These are phyloP conservation scores for Epichloe coenophiala DNA, from an alignment of 2,329 filamentous ascomycete genomes.

Conservation along the genomic window DNA sequence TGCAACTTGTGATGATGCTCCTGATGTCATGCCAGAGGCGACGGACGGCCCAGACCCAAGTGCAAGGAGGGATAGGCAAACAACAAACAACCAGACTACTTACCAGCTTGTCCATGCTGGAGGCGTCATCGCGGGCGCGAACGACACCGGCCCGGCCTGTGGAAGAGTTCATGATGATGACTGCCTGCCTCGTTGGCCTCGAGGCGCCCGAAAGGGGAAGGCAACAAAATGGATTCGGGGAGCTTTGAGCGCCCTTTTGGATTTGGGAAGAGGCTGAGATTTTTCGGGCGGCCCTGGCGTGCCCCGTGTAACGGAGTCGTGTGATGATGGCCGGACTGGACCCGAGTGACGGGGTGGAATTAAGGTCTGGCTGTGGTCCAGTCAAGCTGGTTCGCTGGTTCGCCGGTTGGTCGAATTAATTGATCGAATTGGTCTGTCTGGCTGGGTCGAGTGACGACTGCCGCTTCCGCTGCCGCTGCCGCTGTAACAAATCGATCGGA, in stretches of 20 bases:
- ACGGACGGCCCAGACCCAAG: constrained; percentile 2
- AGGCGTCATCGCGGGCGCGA: constrained; percentile 36
- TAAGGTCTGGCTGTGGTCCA: not conserved
- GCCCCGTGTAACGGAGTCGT: constrained; percentile 8
- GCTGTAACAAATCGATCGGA: no score
- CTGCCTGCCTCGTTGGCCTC: constrained; percentile 7
- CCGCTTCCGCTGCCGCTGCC: no score
- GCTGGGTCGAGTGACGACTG: not conserved
- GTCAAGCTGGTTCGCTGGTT: no score
- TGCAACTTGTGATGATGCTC: constrained; percentile 3
- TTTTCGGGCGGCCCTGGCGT: constrained; percentile 4
- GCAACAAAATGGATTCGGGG: constrained; percentile 1
- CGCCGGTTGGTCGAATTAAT: no score
- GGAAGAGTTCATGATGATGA: constrained; percentile 24
- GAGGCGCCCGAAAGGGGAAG: constrained; percentile 7
- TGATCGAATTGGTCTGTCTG: no score
- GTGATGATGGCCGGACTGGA: constrained; percentile 9
- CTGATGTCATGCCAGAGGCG: not conserved
- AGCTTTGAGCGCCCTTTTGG: not conserved
- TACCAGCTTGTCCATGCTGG: constrained; percentile 46
- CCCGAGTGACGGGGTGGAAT: constrained; percentile 10
- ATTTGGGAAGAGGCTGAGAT: constrained; percentile 5
- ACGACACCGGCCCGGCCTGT: constrained; percentile 46
- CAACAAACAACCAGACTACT: constrained; percentile 16
- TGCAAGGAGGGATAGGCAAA: not conserved